phyloP scores from a whole-genome alignment of 495 filamentous ascomycete genomes.

The Penicillium daleae region DNA sequence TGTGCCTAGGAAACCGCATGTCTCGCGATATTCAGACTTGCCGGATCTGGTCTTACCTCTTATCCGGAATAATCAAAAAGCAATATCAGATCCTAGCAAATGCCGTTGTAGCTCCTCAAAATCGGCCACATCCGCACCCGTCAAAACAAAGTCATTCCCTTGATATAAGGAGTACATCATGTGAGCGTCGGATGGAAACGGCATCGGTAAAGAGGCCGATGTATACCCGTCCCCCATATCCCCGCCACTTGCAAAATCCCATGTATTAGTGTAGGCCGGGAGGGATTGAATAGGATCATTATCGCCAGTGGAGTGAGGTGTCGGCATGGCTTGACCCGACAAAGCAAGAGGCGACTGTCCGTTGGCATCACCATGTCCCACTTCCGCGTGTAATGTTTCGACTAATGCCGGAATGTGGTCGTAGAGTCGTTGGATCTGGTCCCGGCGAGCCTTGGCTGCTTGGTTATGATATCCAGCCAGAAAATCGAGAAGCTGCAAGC shows the following conservation, averaged over 20 bases:
- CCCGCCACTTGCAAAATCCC: background rate
- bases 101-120: slow-evolving; percentile 11
- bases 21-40: no score
- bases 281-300: background rate
- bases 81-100: slow-evolving; percentile 3
- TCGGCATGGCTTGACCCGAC: background rate
- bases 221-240: background rate
- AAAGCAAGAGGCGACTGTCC: background rate
- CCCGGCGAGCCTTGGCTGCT: slow-evolving; percentile 4
- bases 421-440: slow-evolving; percentile 9
- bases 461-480: slow-evolving; percentile 5
- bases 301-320: background rate
- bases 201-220: slow-evolving; percentile 2
- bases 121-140: slow-evolving; percentile 8
- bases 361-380: background rate
- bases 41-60: background rate
- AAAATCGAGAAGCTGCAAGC: slow-evolving; percentile 4
- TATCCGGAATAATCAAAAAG: background rate
- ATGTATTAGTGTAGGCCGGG: background rate
- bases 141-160: slow-evolving; percentile 8
- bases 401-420: slow-evolving; percentile 5
- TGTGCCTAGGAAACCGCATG: no score
- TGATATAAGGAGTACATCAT: slow-evolving; percentile 11
- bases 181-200: slow-evolving; percentile 8
- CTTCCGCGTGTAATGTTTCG: background rate